These are phyloP conservation scores for Mentha longifolia DNA, from an alignment of 257 asterid species.

Conservation along the genomic window DNA sequence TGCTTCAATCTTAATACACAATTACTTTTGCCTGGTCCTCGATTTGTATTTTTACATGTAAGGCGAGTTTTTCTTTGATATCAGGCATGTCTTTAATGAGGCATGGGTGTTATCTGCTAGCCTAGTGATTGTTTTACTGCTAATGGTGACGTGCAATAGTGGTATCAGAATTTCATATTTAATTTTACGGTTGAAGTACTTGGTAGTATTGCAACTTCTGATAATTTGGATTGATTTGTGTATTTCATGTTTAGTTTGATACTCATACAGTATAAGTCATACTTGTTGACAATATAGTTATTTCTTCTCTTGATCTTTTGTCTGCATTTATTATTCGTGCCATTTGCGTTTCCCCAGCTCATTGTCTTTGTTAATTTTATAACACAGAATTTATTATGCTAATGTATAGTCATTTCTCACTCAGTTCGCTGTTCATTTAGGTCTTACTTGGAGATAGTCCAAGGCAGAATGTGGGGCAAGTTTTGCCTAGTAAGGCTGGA, in stretches of 20 bases:
- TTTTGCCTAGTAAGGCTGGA: constrained; percentile 74
- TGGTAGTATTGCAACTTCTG: constrained; percentile 1
- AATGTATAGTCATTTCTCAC: constrained; percentile 30
- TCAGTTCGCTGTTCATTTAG: constrained; percentile 50
- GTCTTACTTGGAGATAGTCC: constrained; percentile 85
- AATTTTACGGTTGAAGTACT: constrained; percentile 10
- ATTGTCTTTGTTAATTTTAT: constrained; percentile 14
- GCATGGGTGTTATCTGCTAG: neutral
- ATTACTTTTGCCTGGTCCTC: neutral
- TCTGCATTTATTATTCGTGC: neutral
- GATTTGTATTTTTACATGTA: too few species aligned
- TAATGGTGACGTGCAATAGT: constrained; percentile 21
- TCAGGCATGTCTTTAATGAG: neutral
- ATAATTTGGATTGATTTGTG: neutral
- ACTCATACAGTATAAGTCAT: neutral
- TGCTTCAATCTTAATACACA: neutral
- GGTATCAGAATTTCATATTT: neutral
- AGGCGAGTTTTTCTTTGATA: neutral
- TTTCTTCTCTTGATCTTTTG: neutral
- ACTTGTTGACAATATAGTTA: neutral
- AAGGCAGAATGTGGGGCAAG: constrained; percentile 42
- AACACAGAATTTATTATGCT: neutral
- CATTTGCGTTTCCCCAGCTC: constrained; percentile 16
- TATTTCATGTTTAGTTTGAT: neutral
- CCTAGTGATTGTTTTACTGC: neutral